Base-by-base conservation (phyloP, 2,329 filamentous ascomycete species). In the Dactylellina drechsleri region DNA sequence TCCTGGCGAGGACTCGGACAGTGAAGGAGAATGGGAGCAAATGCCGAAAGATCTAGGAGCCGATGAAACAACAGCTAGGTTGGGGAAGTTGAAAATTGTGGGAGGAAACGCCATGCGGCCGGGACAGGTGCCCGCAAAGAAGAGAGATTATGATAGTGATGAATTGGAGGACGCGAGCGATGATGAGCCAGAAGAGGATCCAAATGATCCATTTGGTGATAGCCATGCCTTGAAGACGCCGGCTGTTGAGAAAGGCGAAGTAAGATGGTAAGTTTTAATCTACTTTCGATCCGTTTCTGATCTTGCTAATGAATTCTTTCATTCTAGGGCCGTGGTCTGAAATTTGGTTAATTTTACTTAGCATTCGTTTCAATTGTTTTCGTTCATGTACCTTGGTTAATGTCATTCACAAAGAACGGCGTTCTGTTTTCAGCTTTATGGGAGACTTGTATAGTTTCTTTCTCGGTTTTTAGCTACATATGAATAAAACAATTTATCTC, bases 141-240 rank as follows among this genome's bases (percentile, higher is more conserved):
- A 77, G 53, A 78, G 71, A 45, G 81, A 82, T 41, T 83, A 84
- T 36, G 84, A 86, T n/a, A 86, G 85, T 15, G 87, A 89, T 56
- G 86, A 88, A 73, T 80, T 82, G 1, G 85, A 85, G 36, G 71
- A 75, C 49, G 71, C 71, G 1, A 83, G 83, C 1, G 84, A 82
- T 31, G 79, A 80, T 15, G 84, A 85, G 6, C 87, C 87, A 1
- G 89, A 91, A 6, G 89, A 91, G n/a, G 90, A 92, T 50, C 91
- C 93, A n/a, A 87, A 95, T 77, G 88, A 96, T 80, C 93, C 93
- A 0, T 97, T 97, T 81, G 92, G 91, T 2, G 92, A 97, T 81
- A 87, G 87, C 49, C 93, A 96, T 80, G 91, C 89, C 3, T 85
- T 92, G 26, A 84, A 84, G 57, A 87, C 86, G 2, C 86, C 85